Conservation (phyloP, 2,329 filamentous ascomycete genomes). For the Fusarium solani-melongenae region DNA sequence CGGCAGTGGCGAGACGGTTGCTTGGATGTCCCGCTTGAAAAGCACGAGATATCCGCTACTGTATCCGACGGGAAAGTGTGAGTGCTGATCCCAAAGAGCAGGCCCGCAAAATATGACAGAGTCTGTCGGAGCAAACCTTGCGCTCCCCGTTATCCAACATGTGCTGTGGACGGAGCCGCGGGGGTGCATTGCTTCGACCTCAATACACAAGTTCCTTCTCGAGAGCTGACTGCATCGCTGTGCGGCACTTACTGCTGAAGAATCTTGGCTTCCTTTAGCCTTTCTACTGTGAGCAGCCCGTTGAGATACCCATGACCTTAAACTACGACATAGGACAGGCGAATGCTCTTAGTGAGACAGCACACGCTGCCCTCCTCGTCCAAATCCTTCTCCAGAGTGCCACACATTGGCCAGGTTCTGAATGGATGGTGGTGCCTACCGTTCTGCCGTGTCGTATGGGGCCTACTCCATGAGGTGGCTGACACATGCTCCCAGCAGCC, state of each 20-base stretch:
- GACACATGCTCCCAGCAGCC: conserved; percentile 15
- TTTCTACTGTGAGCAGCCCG: not conserved
- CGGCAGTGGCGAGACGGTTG: conserved; percentile 1
- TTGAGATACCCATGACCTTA: not conserved
- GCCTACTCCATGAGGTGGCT: conserved; percentile 7
- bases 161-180: not conserved
- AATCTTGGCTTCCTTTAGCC: not conserved
- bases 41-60: not conserved
- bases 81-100: conserved; percentile 20
- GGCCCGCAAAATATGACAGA: conserved; percentile 12
- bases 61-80: conserved; percentile 7
- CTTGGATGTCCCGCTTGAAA: not conserved
- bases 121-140: conserved; percentile 9
- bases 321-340: not conserved
- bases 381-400: not conserved
- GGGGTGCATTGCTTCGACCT: not conserved
- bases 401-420: conserved; percentile 2
- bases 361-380: not conserved
- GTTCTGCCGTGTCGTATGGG: not conserved
- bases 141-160: conserved; percentile 7
- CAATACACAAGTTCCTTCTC: not conserved
- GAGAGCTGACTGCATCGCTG: not conserved
- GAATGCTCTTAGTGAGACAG: not conserved
- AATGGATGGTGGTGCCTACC: conserved; percentile 8
- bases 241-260: not conserved